Conservation (phyloP, 1,284 basidiomycete species). For the Trichosporon sp. region DNA sequence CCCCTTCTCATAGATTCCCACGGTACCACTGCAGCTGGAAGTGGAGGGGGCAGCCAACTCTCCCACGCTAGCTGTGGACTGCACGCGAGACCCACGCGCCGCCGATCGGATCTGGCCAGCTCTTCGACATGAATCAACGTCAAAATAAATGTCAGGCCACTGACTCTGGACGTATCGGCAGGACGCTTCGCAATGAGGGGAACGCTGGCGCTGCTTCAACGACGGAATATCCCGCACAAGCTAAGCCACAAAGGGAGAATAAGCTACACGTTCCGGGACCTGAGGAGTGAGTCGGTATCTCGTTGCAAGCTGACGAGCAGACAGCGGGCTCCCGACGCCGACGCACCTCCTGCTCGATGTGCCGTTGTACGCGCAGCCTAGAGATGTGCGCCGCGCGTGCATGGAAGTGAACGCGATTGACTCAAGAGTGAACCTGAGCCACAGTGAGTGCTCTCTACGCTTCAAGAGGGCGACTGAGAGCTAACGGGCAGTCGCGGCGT, state of each 20-base stretch:
- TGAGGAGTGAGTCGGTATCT: neutral
- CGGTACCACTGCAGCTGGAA: no score
- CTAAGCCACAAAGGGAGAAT: neutral
- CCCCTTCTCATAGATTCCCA: no score
- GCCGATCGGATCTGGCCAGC: neutral
- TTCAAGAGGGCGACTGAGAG: no score
- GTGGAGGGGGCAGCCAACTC: no score
- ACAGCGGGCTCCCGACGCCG: neutral
- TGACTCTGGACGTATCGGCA: no score
- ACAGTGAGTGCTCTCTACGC: neutral
- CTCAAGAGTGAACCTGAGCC: neutral
- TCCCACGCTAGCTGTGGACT: no score
- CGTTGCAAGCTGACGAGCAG: neutral
- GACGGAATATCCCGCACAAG: neutral
- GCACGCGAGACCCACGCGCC: neutral
- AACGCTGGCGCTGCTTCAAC: neutral
- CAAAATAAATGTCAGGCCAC: neutral
- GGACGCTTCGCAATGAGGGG: neutral
- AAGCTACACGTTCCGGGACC: neutral
- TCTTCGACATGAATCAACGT: neutral
- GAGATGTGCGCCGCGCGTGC: neutral
- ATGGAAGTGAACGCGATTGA: neutral
- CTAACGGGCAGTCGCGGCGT: constrained; percentile 22
- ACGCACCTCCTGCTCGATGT: neutral
- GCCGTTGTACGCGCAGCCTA: neutral